Base-by-base conservation (phyloP, 2,329 filamentous ascomycete species). In the Aspergillus alliaceus region DNA sequence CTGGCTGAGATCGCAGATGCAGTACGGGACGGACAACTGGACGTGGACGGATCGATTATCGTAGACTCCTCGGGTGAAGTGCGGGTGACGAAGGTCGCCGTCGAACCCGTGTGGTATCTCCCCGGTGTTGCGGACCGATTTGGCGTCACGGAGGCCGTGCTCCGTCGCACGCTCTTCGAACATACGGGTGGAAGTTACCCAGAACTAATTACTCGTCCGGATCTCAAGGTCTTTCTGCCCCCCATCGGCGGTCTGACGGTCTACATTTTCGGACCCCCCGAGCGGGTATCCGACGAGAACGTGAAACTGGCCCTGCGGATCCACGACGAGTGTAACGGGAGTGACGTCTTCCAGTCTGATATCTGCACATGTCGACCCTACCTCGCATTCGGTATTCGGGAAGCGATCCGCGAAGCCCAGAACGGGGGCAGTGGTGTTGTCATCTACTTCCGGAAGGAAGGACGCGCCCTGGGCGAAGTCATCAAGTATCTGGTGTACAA, bases 401-500 rank as follows among this genome's bases (percentile, higher is more conserved):
- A 99, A 76, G 95, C 95, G 12, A 93, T 99, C 66, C 96, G 96
- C 70, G 92, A 98, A 77, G 95, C 95, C 11, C 95, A 98, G 73
- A 91, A 90, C 56, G 93, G 93, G 53, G 93, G 93, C 48, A 93
- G 89, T 66, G 93, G 93, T 56, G 91, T 97, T 22, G 95, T 98
- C 53, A 97, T 98, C 72, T 99, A 99, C 75, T 99, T 98, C 85
- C 87, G 95, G 65, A 99, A 99, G 75, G 95, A 99, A 79, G 95
- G 95, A 31, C 86, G 95, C 65, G 95, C 93, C 35, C 80, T 98
- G 6, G 95, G 95, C 53, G 95, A 99, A 75, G 95, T 99, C 29
- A 96, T 92, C 53, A 97, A 97, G 69, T 88, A 88, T 61, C 76
- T 88, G 72, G 92, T 96, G 69, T 84, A 82, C 66, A 80, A 80